Base-by-base conservation (phyloP, 2,329 filamentous ascomycete genomes). In the Hirsutella thompsonii region DNA sequence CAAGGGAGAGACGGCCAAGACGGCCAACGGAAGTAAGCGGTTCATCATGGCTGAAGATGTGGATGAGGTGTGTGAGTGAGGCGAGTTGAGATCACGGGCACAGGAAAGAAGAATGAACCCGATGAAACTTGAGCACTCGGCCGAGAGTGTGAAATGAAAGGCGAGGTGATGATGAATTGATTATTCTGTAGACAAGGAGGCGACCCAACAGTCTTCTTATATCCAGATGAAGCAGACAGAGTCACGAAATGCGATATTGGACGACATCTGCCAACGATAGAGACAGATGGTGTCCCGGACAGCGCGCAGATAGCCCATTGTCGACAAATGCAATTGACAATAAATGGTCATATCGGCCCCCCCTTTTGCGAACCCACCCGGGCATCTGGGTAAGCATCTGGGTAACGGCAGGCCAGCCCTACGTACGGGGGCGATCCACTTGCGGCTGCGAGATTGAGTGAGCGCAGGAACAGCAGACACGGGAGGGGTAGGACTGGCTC, bases 1-100 rank as follows among this genome's bases (percentile, higher is more conserved):
- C n/a, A 54, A 19, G 32, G 52, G 42, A 16, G 50, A 47, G 30
- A 55, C 43, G 23, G 50, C 54, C 45, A 61, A 41, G 21, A 52
- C 20, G 37, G 52, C 49, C 47, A 51, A 50, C 14, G 51, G 42
- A 28, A 51, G 18, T 38, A 51, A 42, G 36, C 46, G 53, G 42
- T 53, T 46, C 55, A 57, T 59, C 18, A 36, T 40, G 20, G 29
- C 11, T 20, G 36, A 16, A 34, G 14, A 9, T 8, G 32, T 4
- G 13, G 30, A 8, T 29, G 26, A 13, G 8, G 29, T 10, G 29
- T 10, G 10, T 11, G 29, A 11, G 13, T 11, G 29, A 34, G 11
- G 32, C 6, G 14, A 34, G 32, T 8, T 2, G 32, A 18, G 5
- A 16, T 8, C 8, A 16, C 4, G 5, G 32, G 3, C 14, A 18